Evolutionary conservation across 2,329 filamentous ascomycete species (phyloP), one percentile per base, ranked within the genome.

Genomic region (Geosmithia flava): DNA sequence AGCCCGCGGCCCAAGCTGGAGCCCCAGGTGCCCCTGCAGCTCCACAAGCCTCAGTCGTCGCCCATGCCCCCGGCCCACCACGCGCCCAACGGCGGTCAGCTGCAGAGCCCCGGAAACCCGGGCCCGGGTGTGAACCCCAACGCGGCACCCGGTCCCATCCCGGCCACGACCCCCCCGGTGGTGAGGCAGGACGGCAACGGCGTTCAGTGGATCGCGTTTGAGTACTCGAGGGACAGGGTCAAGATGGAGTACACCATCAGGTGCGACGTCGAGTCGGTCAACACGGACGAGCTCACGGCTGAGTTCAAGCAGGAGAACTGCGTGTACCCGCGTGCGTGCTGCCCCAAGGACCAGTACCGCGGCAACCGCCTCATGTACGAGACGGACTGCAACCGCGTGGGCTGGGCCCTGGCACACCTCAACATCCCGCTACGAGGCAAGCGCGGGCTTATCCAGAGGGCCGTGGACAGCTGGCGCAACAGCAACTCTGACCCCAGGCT

Each of bases 171-270:
- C 0, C 93, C 93, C 0, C 72, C 96, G 8, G 90, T 97, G 8
- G 91, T 97, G 20, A 76, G 90, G 55, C 91, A 97, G 66, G 93
- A 97, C 58, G 85, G 87, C 60, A 97, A 95, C 55, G 93, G 93
- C 8, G 91, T 97, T 7, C 93, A 97, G 65, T 97, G 93, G 93
- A 97, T 97, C 59, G 89, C 89, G 0, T 98, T 97, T 53, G 93
- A 98, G 65, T 98, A 98, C 64, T 97, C 91, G 11, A 81, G 91
- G 51, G 91, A 98, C 62, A 78, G 91, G 44, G 90, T 97, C 55
- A 98, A 98, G 79, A 95, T 97, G 89, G 90, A 97, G 67, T 98
- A 98, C 68, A 96, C 90, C 1, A 98, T 98, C 58, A 84, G 93
- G 47, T 97, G 93, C 63, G 93, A 97, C 58, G 93, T 97, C 19